Conservation (phyloP, 2,329 filamentous ascomycete genomes). For the Gyromitra esculenta region DNA sequence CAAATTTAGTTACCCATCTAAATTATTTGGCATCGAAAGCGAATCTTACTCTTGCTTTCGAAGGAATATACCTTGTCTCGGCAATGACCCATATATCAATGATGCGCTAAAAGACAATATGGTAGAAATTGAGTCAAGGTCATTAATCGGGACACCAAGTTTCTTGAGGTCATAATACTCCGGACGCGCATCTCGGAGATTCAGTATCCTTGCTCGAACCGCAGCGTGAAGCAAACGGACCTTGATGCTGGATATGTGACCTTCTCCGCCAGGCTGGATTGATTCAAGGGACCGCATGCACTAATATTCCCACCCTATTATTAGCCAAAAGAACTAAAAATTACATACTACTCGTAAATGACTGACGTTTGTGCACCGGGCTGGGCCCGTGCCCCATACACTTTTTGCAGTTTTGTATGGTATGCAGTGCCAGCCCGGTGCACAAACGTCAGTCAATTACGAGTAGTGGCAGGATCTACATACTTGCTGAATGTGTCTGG, state of each 20-base stretch:
- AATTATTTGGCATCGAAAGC: background rate
- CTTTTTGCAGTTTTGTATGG: no score
- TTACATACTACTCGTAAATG: background rate
- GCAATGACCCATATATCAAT: slow-evolving; percentile 74
- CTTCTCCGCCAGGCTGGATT: slow-evolving; percentile 74
- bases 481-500: slow-evolving; percentile 43
- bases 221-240: slow-evolving; percentile 76
- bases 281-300: slow-evolving; percentile 72
- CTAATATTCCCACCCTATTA: slow-evolving; percentile 64
- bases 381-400: no score
- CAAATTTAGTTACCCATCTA: slow-evolving; percentile 10
- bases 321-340: slow-evolving; percentile 3
- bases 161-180: slow-evolving; percentile 70
- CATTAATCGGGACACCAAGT: slow-evolving; percentile 76
- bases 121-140: slow-evolving; percentile 78
- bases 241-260: slow-evolving; percentile 71
- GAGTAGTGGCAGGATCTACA: background rate
- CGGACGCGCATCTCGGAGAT: slow-evolving; percentile 67
- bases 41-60: slow-evolving; percentile 65
- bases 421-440: no score
- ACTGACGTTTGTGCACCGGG: no score
- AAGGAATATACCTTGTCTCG: slow-evolving; percentile 76
- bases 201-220: slow-evolving; percentile 72
- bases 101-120: slow-evolving; percentile 75
- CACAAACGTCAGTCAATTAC: no score